Evolutionary conservation across 2,329 filamentous ascomycete genomes (phyloP), one percentile per base, ranked within the genome.

Genomic region (Alternaria triticina): DNA sequence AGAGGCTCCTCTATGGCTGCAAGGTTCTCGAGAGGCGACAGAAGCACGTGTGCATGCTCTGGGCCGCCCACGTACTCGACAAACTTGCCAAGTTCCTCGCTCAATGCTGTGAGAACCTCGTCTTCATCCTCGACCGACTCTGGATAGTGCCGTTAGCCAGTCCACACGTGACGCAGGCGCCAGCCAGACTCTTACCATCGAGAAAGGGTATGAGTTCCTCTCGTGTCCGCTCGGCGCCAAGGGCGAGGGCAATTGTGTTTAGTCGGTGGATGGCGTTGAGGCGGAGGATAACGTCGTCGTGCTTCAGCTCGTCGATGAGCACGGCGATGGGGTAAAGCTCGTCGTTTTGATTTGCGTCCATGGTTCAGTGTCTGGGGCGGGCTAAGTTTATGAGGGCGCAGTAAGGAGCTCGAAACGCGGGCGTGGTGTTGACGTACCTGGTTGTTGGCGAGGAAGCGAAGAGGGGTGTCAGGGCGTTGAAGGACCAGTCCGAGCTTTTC

Each of bases 321-420:
- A 99, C 96, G 80, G 96, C 96, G 86, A 99, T 99, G 82, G 96
- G 96, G 84, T 98, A 99, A 79, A 99, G 94, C 90, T 98, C 96
- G 85, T 99, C 96, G 83, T 91, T 96, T 86, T 95, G 90, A 84
- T 91, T 92, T 84, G 91, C 91, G 85, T 97, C 93, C 95, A 98
- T 98, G 70, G 55, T 77, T 72, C 65, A 61, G 60, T 63, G 64
- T 67, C 59, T 67, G 67, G 69, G 66, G 63, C 67, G 56, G 61
- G 66, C 65, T 77, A 52, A 77, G 77, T 67, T 58, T 59, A 67
- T 64, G 72, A 61, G 62, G 64, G 68, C 59, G 60, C 65, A 59
- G 69, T 67, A 64, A 61, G 55, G 66, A 70, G 70, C 65, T 70
- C 54, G 61, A 20, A 65, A 69, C 65, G 70, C 71, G 62, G 61